Evolutionary conservation across 768 basidiomycete species (phyloP).

Genomic region (Mycena venus): DNA sequence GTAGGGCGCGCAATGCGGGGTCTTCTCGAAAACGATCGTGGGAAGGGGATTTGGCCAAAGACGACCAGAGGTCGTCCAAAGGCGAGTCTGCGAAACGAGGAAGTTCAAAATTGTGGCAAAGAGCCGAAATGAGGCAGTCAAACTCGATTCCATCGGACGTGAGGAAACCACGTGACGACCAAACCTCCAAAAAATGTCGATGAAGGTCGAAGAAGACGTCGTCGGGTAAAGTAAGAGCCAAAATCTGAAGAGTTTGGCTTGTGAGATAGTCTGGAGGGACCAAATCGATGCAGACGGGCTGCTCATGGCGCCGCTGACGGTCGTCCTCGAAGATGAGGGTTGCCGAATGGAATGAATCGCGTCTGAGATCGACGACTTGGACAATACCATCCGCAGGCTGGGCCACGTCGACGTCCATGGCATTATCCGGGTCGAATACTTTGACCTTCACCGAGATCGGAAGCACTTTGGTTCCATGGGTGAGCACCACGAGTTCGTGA

Average conservation of each 20-base stretch:
- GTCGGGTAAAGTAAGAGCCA: constrained; percentile 72
- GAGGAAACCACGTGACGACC: constrained; percentile 63
- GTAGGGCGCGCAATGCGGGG: constrained; percentile 63
- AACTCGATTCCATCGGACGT: constrained; percentile 66
- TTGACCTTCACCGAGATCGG: constrained; percentile 43
- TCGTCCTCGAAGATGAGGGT: constrained; percentile 69
- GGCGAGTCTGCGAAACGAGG: constrained; percentile 36
- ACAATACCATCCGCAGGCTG: constrained; percentile 22
- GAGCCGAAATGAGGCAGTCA: constrained; percentile 64
- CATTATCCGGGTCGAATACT: constrained; percentile 36
- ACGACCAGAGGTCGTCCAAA: constrained; percentile 59
- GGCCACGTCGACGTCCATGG: constrained; percentile 23
- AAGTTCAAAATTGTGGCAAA: constrained; percentile 63
- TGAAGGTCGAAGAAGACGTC: constrained; percentile 71
- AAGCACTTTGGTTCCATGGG: constrained; percentile 67
- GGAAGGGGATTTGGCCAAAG: constrained; percentile 58
- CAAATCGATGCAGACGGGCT: constrained; percentile 58
- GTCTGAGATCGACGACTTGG: constrained; percentile 56
- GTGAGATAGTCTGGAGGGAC: constrained; percentile 70
- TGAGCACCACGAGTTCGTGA: constrained; percentile 68
- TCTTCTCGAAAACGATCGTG: constrained; percentile 70
- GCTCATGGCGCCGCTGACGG: constrained; percentile 33
- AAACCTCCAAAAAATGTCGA: constrained; percentile 65
- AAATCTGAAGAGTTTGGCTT: constrained; percentile 67
- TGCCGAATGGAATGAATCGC: constrained; percentile 65